Conservation (phyloP, 805 yeast genomes). For the Barnettozyma vustinii region DNA sequence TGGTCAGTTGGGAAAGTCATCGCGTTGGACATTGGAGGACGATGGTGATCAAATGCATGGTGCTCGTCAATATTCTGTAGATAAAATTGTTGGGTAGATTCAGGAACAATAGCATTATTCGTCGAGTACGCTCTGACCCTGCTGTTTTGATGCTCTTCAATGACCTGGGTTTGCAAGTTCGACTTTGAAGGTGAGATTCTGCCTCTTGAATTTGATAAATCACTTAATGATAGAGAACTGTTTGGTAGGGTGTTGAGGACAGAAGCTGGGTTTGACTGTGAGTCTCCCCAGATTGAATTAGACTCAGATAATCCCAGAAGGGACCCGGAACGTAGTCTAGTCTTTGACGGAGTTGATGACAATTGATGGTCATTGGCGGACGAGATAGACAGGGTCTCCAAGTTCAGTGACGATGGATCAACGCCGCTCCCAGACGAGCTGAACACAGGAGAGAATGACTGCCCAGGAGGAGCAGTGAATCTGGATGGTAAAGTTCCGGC, state of each 20-base stretch:
- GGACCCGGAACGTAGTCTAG: constrained; percentile 52
- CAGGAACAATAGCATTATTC: constrained; percentile 19
- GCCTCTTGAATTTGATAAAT: constrained; percentile 9
- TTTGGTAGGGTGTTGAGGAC: constrained; percentile 5
- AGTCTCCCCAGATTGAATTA: constrained; percentile 56
- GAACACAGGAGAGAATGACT: constrained; percentile 18
- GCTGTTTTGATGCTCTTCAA: constrained; percentile 16
- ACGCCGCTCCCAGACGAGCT: constrained; percentile 9
- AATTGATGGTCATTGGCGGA: constrained; percentile 11
- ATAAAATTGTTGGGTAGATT: constrained; percentile 15
- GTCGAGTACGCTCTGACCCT: constrained; percentile 26
- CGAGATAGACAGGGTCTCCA: constrained; percentile 19
- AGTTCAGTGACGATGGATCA: constrained; percentile 20
- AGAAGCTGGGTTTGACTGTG: not conserved
- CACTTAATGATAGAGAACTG: constrained; percentile 8
- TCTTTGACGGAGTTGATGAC: constrained; percentile 10
- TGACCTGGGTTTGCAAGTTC: constrained; percentile 6
- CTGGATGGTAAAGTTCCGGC: constrained; percentile 79
- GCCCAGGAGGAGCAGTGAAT: constrained; percentile 25
- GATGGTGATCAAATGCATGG: constrained; percentile 6
- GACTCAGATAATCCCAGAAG: constrained; percentile 34
- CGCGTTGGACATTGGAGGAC: constrained; percentile 12
- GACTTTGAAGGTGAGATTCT: constrained; percentile 19
- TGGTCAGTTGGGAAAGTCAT: constrained; percentile 14
- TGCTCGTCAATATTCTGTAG: constrained; percentile 12